These are phyloP conservation scores for Diaporthe helianthi DNA, from an alignment of 2,329 filamentous ascomycete genomes.

Conservation along the genomic window DNA sequence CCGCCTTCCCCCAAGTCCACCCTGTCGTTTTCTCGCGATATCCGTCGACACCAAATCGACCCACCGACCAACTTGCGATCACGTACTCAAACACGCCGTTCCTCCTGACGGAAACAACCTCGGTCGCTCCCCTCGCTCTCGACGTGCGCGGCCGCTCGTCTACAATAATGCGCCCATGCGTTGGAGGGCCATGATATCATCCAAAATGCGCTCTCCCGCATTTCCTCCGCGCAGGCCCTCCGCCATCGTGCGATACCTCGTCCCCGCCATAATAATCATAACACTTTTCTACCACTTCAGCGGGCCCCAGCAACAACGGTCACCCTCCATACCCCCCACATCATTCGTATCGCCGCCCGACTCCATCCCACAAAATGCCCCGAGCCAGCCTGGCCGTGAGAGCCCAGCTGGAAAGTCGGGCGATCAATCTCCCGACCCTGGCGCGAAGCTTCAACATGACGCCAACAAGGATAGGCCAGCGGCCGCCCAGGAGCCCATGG, in stretches of 20 bases:
- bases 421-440: constrained; percentile 24
- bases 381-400: constrained; percentile 25
- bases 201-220: constrained; percentile 46
- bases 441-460: constrained; percentile 30
- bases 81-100: background rate
- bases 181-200: constrained; percentile 37
- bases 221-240: constrained; percentile 50
- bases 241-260: constrained; percentile 47
- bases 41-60: background rate
- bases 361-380: background rate
- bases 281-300: constrained; percentile 43
- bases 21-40: constrained; percentile 12
- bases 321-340: constrained; percentile 5
- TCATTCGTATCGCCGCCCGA: background rate
- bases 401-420: constrained; percentile 27
- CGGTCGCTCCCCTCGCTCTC: background rate
- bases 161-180: constrained; percentile 33
- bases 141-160: constrained; percentile 18
- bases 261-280: constrained; percentile 44
- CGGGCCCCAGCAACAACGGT: background rate
- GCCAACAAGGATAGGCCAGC: constrained; percentile 18
- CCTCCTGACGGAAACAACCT: background rate
- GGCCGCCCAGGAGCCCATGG: constrained; percentile 29
- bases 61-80: constrained; percentile 7
- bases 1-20: background rate